phyloP scores from a whole-genome alignment of 2,329 filamentous ascomycete species.

The Fusarium pseudocircinatum region DNA sequence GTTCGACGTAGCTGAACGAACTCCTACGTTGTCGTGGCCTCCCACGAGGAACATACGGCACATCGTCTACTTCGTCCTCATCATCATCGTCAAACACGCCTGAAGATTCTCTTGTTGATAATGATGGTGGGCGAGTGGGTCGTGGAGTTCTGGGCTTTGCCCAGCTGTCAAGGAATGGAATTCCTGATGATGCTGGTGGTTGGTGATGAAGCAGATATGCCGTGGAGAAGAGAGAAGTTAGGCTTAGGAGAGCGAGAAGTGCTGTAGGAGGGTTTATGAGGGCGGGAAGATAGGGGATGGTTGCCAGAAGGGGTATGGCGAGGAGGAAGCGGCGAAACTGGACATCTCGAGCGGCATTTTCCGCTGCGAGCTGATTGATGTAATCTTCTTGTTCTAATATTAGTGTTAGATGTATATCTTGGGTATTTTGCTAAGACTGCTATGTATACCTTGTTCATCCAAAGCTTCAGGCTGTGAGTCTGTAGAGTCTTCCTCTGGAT shows the following conservation, averaged over 20 bases:
- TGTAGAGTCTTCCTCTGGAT: constrained; percentile 68
- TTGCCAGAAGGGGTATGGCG: constrained; percentile 65
- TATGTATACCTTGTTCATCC: constrained; percentile 75
- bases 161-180: constrained; percentile 60
- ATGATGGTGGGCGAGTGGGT: constrained; percentile 38
- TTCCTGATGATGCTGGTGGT: constrained; percentile 64
- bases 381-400: constrained; percentile 70
- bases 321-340: constrained; percentile 69
- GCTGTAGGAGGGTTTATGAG: constrained; percentile 49
- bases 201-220: constrained; percentile 68
- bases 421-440: not conserved
- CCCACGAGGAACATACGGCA: constrained; percentile 15
- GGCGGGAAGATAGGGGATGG: constrained; percentile 61
- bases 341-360: constrained; percentile 67
- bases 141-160: constrained; percentile 41
- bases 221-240: constrained; percentile 71
- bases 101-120: constrained; percentile 27
- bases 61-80: constrained; percentile 30
- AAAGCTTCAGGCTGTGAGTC: constrained; percentile 68
- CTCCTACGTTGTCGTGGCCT: constrained; percentile 30
- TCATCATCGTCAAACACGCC: constrained; percentile 26
- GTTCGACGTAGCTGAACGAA: constrained; percentile 36
- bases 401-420: not conserved
- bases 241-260: constrained; percentile 63
- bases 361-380: constrained; percentile 62